Conservation (phyloP, 2,329 filamentous ascomycete species). For the Cladosporium halotolerans region DNA sequence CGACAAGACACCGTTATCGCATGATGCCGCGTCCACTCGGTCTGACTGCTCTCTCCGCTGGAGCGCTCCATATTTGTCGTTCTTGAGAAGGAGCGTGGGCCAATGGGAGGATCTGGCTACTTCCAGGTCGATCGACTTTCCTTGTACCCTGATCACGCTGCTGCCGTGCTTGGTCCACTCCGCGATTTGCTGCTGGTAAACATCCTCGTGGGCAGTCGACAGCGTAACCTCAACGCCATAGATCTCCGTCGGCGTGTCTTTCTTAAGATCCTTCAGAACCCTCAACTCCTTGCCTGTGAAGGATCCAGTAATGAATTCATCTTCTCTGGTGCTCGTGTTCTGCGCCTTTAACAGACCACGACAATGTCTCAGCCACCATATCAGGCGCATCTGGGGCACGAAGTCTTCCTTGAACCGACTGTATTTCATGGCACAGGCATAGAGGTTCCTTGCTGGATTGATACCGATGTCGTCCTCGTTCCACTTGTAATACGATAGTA, state of each 20-base stretch:
- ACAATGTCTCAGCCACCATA: too few relatives aligned
- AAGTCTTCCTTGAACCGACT: too few relatives aligned
- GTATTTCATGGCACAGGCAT: too few relatives aligned
- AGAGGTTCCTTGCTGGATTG: too few relatives aligned
- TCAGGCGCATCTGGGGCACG: too few relatives aligned
- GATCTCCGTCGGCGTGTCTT: neutral
- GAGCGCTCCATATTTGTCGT: neutral
- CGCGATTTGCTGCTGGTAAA: neutral
- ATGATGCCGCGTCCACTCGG: neutral
- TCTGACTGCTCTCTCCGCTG: neutral
- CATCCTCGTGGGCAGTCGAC: neutral
- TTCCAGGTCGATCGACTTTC: neutral
- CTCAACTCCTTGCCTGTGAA: neutral
- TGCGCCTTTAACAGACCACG: too few relatives aligned
- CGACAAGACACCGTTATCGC: neutral
- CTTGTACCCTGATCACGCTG: neutral
- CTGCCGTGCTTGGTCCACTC: neutral
- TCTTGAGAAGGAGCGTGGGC: neutral
- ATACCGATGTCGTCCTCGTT: too few relatives aligned
- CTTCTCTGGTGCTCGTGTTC: too few relatives aligned
- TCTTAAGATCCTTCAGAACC: neutral
- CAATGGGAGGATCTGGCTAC: neutral
- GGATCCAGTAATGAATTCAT: too few relatives aligned
- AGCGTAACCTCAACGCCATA: neutral
- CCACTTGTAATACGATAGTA: too few relatives aligned